Evolutionary conservation across 2,329 filamentous ascomycete species (phyloP), one percentile per base, ranked within the genome.

Genomic region (Ascochyta clinopodiicola): DNA sequence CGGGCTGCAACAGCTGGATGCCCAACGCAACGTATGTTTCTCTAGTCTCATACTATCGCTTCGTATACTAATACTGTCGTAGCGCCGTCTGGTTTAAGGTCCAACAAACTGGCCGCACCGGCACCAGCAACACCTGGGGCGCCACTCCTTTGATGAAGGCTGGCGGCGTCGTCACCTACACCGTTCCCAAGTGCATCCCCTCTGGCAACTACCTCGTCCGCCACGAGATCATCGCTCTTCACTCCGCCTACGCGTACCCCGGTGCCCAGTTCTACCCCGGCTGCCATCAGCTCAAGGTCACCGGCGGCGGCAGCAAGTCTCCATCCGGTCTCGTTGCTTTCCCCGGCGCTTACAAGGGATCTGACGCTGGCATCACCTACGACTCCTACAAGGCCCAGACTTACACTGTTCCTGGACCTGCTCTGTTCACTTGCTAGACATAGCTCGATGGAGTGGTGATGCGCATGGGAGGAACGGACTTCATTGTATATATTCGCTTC

Each of bases 201-300:
- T 71, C 79, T 0, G 83, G 83, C 1, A 82, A 82, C 76, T 85
- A 86, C 70, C 80, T 86, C 50, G 82, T 86, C 22, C 81, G 83
- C 44, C 83, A 86, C 63, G 83, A 86, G 69, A 80, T 83, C 64
- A 80, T 85, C 56, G 83, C 83, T 3, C 77, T 86, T 45, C 83
- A 85, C 69, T 62, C 80, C 3, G 70, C 75, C 1, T 79, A 71
- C 51, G 39, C 68, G 5, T 83, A 84, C 62, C 82, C 82, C 0
- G 83, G 83, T 17, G 82, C 80, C 1, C 83, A 86, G 63, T 81
- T 84, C 69, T 86, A 86, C 63, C 83, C 83, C 0, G 81, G 81
- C 7, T 86, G 83, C 72, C 83, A 85, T 68, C 83, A 85, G 69
- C 76, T 86, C 22, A 75, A 84, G 65, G 80, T 86, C 21, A 80